Percentiles rank a stretch among this genome's conserved stretches.
Evolutionary conservation across 2,329 filamentous ascomycete genomes (phyloP).

Genomic region (Fusarium tricinctum): DNA sequence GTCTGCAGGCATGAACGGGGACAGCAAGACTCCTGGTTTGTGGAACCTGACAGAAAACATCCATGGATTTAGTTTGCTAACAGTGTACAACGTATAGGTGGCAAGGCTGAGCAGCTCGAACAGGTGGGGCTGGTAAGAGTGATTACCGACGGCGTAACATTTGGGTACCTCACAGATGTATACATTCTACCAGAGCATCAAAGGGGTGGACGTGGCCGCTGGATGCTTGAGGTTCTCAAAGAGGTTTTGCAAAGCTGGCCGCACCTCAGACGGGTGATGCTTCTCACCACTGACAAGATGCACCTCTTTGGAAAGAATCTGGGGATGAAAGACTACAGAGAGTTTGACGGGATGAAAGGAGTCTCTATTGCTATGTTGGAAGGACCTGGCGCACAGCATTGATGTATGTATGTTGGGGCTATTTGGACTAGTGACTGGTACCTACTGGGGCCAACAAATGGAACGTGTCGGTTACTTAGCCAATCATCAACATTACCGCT

Average conservation of each 20-base stretch:
- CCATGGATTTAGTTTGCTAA: not conserved
- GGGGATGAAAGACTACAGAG: constrained; percentile 1
- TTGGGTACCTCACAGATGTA: constrained; percentile 2
- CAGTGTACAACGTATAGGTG: not conserved
- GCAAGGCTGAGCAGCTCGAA: not conserved
- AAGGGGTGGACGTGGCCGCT: not conserved
- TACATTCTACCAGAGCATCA: not conserved
- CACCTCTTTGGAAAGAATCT: constrained; percentile 3
- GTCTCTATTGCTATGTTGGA: not conserved
- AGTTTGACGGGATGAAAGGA: constrained; percentile 1
- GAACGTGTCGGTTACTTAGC: not conserved
- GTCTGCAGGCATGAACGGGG: accelerated
- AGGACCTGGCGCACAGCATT: not conserved
- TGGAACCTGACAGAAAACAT: accelerated
- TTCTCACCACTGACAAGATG: constrained; percentile 3
- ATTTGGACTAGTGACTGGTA: not conserved
- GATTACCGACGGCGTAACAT: constrained; percentile 3
- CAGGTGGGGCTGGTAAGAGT: constrained; percentile 4
- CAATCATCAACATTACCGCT: too few species aligned
- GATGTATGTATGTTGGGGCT: not conserved
- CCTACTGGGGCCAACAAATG: not conserved
- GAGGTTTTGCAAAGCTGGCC: constrained; percentile 4
- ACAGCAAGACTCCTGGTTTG: not conserved
- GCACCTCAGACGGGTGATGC: not conserved
- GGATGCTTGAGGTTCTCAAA: constrained; percentile 3